Percentiles rank a stretch among this genome's conserved stretches.
phyloP scores from a whole-genome alignment of 2,329 filamentous ascomycete genomes.

The Alternaria incomplexa region DNA sequence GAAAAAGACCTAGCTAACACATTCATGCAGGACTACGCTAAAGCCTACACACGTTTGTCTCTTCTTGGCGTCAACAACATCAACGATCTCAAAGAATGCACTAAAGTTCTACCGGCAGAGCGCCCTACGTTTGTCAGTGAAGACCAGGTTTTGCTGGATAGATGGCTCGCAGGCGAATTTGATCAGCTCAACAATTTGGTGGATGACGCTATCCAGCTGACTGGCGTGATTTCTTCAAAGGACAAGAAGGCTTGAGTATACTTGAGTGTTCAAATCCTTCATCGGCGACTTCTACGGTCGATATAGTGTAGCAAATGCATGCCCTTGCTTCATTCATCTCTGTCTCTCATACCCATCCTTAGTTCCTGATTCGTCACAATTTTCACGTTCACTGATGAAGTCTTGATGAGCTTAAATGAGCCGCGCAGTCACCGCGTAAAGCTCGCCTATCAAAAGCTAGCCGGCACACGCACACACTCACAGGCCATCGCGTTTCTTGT shows the following conservation, averaged over 20 bases:
- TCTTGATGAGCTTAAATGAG: not conserved
- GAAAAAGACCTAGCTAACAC: not conserved
- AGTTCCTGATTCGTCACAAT: not conserved
- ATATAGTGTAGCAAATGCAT: not conserved
- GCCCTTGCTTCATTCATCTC: not conserved
- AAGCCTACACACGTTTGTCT: conserved; percentile 61
- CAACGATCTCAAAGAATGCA: conserved; percentile 63
- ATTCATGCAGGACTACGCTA: conserved; percentile 53
- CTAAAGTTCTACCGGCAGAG: conserved; percentile 54
- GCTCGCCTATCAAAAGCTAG: not conserved
- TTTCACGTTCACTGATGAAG: not conserved
- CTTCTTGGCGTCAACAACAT: conserved; percentile 64
- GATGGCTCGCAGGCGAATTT: conserved; percentile 42
- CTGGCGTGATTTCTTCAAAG: conserved; percentile 23
- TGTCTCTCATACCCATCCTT: not conserved
- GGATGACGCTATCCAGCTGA: conserved; percentile 43
- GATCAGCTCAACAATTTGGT: conserved; percentile 43
- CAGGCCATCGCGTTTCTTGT: not conserved
- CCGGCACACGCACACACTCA: not conserved
- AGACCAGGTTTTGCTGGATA: conserved; percentile 37
- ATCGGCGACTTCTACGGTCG: not conserved
- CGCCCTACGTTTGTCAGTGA: conserved; percentile 31
- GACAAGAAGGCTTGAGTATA: not conserved
- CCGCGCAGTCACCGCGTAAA: not conserved
- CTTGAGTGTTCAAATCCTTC: not conserved